Percentiles rank a stretch among this genome's conserved stretches.
phyloP scores from a whole-genome alignment of 352 stramenopile species.

The Phytopythium kandeliae region DNA sequence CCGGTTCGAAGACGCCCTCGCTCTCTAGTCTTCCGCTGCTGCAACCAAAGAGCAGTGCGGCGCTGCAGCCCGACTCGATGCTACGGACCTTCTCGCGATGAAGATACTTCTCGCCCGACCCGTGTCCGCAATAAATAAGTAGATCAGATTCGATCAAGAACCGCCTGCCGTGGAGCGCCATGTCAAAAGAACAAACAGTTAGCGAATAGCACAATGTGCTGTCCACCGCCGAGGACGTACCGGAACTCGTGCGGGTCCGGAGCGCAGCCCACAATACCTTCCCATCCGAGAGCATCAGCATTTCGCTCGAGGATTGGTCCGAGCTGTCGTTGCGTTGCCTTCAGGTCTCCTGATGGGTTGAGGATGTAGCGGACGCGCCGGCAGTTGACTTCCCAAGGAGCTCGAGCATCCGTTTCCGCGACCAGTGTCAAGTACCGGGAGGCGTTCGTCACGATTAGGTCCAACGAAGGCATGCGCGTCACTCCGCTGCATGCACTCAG shows the following conservation, averaged over 20 bases:
- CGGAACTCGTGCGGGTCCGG: conserved; percentile 46
- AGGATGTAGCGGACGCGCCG: conserved; percentile 51
- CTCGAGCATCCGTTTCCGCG: not conserved
- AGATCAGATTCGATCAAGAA: conserved; percentile 72
- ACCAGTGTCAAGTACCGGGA: not conserved
- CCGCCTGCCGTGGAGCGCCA: conserved; percentile 15
- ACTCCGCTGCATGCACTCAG: conserved; percentile 32
- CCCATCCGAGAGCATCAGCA: conserved; percentile 32
- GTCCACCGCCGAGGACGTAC: conserved; percentile 14
- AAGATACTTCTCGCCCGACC: conserved; percentile 92
- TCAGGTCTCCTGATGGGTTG: conserved; percentile 72
- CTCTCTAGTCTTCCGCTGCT: conserved; percentile 90
- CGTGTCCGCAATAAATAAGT: conserved; percentile 98
- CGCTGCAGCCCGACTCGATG: conserved; percentile 45
- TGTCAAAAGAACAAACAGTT: conserved; percentile 3
- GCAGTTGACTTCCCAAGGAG: conserved; percentile 13
- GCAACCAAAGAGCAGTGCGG: conserved; percentile 96
- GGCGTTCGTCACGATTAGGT: conserved; percentile 43
- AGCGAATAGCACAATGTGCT: conserved; percentile 1
- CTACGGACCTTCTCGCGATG: conserved; percentile 72
- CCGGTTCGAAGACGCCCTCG: conserved; percentile 90
- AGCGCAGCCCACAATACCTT: conserved; percentile 37
- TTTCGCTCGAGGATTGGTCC: conserved; percentile 42
- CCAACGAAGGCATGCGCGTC: conserved; percentile 72
- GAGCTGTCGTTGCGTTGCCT: conserved; percentile 53